A percentile compares a stretch with the other conserved stretches of the same genome.
phyloP scores from a whole-genome alignment of 805 yeast genomes.

The Soucietia sequanensis region DNA sequence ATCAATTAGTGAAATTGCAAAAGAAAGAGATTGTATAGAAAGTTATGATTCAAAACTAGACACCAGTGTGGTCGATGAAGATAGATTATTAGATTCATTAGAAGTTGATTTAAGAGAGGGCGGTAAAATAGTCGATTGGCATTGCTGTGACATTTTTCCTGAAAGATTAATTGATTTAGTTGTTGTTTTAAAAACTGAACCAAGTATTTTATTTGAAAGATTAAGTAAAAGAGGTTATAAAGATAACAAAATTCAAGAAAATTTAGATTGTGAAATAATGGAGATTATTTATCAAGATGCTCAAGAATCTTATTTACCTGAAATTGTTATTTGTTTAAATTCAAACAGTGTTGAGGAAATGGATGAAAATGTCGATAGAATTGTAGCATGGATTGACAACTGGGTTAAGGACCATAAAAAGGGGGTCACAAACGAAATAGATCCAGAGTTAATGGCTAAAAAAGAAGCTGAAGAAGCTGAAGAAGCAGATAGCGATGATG shows the following conservation, averaged over 20 bases:
- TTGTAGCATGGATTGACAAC: conserved; percentile 67
- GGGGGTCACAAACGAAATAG: conserved; percentile 32
- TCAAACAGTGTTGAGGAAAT: conserved; percentile 74
- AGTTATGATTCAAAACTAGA: conserved; percentile 86
- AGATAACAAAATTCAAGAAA: conserved; percentile 81
- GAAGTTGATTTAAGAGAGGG: conserved; percentile 81
- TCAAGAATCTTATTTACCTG: conserved; percentile 71
- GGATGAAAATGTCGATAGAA: conserved; percentile 78
- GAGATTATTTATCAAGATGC: conserved; percentile 88
- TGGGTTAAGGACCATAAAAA: conserved; percentile 61
- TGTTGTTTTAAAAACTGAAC: conserved; percentile 80
- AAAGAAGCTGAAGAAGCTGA: conserved; percentile 7
- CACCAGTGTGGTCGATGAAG: conserved; percentile 89
- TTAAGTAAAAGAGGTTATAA: conserved; percentile 74
- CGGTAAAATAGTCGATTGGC: conserved; percentile 95
- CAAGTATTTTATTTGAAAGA: conserved; percentile 69
- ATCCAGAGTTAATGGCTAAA: conserved; percentile 11
- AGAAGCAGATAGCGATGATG: conserved; percentile 11
- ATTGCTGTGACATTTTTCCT: conserved; percentile 93
- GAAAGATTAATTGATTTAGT: conserved; percentile 91
- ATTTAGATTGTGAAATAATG: conserved; percentile 96
- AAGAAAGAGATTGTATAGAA: conserved; percentile 69
- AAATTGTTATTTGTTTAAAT: conserved; percentile 75
- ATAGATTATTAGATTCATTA: conserved; percentile 73
- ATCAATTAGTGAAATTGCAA: conserved; percentile 79